Conservation (phyloP, 345 rosid species). For the Acer negundo region DNA sequence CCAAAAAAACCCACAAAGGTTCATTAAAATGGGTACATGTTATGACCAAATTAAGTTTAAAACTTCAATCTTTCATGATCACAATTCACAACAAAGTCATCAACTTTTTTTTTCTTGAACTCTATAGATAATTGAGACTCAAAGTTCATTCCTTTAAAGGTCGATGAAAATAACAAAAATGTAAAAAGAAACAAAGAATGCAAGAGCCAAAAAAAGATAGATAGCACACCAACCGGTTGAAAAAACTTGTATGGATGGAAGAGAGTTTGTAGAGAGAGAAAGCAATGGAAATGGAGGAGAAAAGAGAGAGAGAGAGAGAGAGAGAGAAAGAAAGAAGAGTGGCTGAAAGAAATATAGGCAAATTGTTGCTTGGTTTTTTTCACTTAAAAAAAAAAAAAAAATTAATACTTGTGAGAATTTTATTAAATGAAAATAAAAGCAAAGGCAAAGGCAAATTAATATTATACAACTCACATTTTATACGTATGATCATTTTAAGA, state of each 20-base stretch:
- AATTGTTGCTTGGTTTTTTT: neutral
- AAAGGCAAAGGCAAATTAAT: neutral
- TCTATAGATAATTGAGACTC: no score
- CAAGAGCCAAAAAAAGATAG: neutral
- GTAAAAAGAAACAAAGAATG: neutral
- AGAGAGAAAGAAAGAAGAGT: conserved; percentile 33
- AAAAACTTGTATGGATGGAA: conserved; percentile 14
- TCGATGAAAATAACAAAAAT: neutral
- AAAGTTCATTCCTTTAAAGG: neutral
- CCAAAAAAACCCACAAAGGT: neutral
- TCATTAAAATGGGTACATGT: conserved; percentile 3
- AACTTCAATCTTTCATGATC: neutral
- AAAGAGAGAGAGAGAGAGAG: conserved; percentile 10
- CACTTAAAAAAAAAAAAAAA: neutral
- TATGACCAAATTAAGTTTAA: neutral
- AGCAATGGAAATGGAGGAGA: neutral
- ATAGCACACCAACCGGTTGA: conserved; percentile 26
- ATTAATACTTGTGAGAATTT: conserved; percentile 21
- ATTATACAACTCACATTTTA: no score
- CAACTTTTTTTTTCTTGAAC: no score
- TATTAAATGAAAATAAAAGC: no score
- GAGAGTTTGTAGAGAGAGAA: conserved; percentile 7
- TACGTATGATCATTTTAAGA: no score
- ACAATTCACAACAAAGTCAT: neutral
- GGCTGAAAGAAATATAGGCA: conserved; percentile 42